A percentile compares a stretch with the other conserved stretches of the same genome.
phyloP scores from a whole-genome alignment of 805 yeast species.

The Monosporozyma yasuniensis region DNA sequence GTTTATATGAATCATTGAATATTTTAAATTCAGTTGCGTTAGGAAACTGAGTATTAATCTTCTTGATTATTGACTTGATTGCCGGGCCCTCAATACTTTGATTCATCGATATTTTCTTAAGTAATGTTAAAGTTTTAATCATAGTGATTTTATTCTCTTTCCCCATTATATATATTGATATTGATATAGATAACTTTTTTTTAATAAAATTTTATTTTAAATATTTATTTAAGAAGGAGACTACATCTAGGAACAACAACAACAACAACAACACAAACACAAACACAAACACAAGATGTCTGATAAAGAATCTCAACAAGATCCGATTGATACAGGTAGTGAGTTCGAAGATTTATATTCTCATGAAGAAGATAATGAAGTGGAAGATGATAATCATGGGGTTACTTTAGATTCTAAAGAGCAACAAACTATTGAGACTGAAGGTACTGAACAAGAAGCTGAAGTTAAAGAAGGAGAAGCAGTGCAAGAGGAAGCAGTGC shows the following conservation, averaged over 20 bases:
- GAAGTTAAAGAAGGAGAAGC: background rate
- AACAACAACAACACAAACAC: background rate
- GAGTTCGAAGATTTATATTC: conserved; percentile 2
- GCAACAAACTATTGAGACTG: no score
- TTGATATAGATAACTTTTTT: no score
- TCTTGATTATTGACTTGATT: conserved; percentile 3
- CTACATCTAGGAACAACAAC: background rate
- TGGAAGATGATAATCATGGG: background rate
- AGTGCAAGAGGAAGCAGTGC: background rate
- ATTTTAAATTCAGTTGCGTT: conserved; percentile 34
- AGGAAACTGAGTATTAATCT: conserved; percentile 3
- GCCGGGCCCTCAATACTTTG: conserved; percentile 9
- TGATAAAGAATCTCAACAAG: background rate
- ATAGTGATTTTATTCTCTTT: no score
- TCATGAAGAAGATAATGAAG: background rate
- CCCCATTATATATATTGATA: no score
- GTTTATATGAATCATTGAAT: conserved; percentile 78
- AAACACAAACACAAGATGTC: background rate
- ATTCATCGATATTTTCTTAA: conserved; percentile 4
- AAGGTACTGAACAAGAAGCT: background rate
- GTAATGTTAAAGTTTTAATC: no score
- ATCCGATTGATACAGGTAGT: background rate
- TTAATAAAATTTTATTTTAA: no score
- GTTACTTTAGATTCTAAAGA: background rate
- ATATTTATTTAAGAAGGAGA: no score